Base-by-base conservation (phyloP, 176 grass and related monocot genomes). In the Aegilops tauschii region DNA sequence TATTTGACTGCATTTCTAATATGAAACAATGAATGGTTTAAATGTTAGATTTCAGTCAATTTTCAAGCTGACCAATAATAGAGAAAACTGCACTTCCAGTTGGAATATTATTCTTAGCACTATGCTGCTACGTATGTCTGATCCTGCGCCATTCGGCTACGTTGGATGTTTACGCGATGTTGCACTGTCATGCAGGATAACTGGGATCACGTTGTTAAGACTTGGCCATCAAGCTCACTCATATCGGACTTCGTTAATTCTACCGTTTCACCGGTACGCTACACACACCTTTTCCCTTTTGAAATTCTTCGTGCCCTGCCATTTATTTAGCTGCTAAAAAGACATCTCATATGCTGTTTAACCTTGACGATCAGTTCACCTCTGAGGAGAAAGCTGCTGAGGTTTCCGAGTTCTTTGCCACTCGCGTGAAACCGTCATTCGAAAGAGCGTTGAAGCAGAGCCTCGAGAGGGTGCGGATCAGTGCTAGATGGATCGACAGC, bases 371-470 rank as follows among this genome's bases (percentile, higher is more conserved):
- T 64, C 80, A 97, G 95, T 93, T 97, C 65, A 77, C 86, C 42
- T 93, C 93, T 0, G 85, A 87, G 30, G 93, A 92, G 47, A 98
- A 92, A 87, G 87, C 89, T 34, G 64, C 80, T 39, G 95, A 98
- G 75, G 84, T 93, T 47, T 85, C 89, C 0, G 81, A 92, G 50
- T 95, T 95, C 75, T 98, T 98, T 6, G 84, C 77, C 1, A 80
- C 80, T 39, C 85, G 84, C 47, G 73, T 73, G 47, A 93, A 95
- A 50, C 93, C 95, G 0, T 90, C 95, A 3, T 98, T 98, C 44
- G 73, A 93, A 20, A 95, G 95, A 80, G 68, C 91, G 27, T 78
- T 93, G 88, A 98, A 93, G 73, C 95, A 98, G 77, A 92, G 89
- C 81, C 87, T 98, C 0, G 93, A 98, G 89, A 86, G 61, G 70